A percentile compares a stretch with the other conserved stretches of the same genome.
These are phyloP conservation scores for Pyrus hybrid DNA, from an alignment of 331 rosid species.

Conservation along the genomic window DNA sequence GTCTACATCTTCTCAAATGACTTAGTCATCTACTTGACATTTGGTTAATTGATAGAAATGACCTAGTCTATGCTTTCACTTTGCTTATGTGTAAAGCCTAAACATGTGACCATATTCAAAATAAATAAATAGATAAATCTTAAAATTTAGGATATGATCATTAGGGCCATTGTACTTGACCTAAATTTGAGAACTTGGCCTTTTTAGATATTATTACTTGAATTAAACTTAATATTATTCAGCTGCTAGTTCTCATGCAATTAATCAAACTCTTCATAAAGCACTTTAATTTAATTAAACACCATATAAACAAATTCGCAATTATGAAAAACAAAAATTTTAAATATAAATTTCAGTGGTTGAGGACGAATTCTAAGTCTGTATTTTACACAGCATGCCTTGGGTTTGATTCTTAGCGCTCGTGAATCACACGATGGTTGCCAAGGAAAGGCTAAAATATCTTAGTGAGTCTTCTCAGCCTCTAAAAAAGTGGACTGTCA, in stretches of 20 bases:
- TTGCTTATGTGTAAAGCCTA: no score
- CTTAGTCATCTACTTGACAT: no score
- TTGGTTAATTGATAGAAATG: background rate
- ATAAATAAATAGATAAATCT: no score
- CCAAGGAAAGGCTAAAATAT: no score
- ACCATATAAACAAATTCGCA: background rate
- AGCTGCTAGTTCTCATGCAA: background rate
- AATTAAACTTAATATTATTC: background rate
- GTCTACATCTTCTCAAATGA: background rate
- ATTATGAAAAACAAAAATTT: constrained; percentile 3
- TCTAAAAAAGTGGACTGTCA: no score
- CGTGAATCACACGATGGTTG: no score
- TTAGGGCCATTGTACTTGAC: background rate
- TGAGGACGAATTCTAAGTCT: no score
- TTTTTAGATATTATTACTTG: background rate
- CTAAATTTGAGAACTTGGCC: background rate
- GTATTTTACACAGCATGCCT: no score
- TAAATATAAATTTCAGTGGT: background rate
- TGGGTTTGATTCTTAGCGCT: no score
- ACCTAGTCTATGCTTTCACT: background rate
- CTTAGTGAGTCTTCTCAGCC: no score
- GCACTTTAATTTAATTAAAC: background rate
- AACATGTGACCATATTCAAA: no score
- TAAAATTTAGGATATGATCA: background rate
- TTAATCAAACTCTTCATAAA: background rate